Evolutionary conservation across 176 grass and related monocot species (phyloP).

Genomic region (Puya raimondii): DNA sequence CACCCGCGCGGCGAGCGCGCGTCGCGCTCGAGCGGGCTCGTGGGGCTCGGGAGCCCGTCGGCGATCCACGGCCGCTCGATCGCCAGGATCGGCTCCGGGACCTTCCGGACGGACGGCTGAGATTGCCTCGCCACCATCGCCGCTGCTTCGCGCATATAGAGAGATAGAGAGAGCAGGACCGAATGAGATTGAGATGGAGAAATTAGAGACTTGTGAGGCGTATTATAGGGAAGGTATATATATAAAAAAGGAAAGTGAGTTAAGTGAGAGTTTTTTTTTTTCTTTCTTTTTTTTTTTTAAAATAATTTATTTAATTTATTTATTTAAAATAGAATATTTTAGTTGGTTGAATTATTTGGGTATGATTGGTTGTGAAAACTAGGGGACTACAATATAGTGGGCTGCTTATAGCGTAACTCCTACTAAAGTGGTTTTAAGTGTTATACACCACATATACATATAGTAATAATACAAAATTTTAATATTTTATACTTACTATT

Average conservation of each 20-base stretch:
- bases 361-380: conserved; percentile 20
- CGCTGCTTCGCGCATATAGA: not conserved
- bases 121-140: conserved; percentile 13
- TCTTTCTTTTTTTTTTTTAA: not conserved
- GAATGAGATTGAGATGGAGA: not conserved
- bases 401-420: not conserved
- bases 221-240: not conserved
- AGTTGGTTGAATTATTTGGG: conserved; percentile 7
- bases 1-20: conserved; percentile 11
- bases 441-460: not conserved
- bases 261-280: not conserved
- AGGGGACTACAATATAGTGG: not conserved
- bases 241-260: conserved; percentile 2
- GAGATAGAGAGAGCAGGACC: conserved; percentile 1
- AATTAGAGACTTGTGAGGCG: not conserved
- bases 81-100: not conserved
- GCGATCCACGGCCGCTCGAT: not conserved
- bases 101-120: not conserved
- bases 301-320: not conserved
- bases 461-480: too few species aligned
- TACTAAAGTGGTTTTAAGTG: not conserved
- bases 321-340: conserved; percentile 12
- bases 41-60: conserved; percentile 24
- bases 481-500: too few species aligned
- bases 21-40: conserved; percentile 53